phyloP scores from a whole-genome alignment of 164 flowering plant genomes.

The Liquidambar formosana region DNA sequence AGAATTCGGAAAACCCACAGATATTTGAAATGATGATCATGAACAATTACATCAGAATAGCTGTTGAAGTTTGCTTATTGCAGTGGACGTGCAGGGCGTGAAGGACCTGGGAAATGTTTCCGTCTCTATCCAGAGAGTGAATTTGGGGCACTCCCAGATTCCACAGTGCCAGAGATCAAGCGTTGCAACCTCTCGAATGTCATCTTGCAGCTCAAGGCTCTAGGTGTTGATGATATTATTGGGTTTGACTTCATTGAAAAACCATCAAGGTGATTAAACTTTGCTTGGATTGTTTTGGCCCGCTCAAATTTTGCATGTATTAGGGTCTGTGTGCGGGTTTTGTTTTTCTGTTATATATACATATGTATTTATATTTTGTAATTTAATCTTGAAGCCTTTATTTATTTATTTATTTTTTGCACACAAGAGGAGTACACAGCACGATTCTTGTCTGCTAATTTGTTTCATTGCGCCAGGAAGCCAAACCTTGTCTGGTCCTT shows the following conservation, averaged over 20 bases:
- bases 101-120: slow-evolving; percentile 93
- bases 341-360: no score
- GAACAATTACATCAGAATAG: background rate
- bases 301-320: no score
- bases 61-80: slow-evolving; percentile 11
- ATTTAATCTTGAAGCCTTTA: no score
- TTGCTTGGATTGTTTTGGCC: background rate
- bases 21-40: background rate
- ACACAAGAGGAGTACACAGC: no score
- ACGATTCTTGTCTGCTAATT: no score
- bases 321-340: no score
- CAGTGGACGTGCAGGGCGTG: slow-evolving; percentile 99
- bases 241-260: slow-evolving; percentile 94
- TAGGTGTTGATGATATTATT: slow-evolving; percentile 80
- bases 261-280: slow-evolving; percentile 68
- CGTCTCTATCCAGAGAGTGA: slow-evolving; percentile 84
- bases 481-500: no score
- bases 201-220: slow-evolving; percentile 90
- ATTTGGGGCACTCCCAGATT: slow-evolving; percentile 70
- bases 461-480: no score
- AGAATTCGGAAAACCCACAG: background rate
- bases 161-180: slow-evolving; percentile 91
- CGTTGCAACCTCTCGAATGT: slow-evolving; percentile 87
- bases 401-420: no score
- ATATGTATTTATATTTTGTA: no score